Evolutionary conservation across 345 rosid species (phyloP).

Genomic region (Dimocarpus longan): DNA sequence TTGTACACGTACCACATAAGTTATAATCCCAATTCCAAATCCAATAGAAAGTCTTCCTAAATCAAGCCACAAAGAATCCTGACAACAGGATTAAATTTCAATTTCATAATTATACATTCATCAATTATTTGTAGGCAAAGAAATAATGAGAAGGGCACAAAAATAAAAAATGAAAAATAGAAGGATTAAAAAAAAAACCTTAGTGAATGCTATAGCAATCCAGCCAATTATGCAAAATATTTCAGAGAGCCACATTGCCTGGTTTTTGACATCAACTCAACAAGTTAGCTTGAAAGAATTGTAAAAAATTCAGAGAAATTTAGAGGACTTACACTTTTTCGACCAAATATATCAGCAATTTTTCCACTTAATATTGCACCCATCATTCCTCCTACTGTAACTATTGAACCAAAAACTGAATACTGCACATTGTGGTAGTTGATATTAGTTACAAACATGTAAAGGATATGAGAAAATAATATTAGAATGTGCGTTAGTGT

Average conservation of each 20-base stretch:
- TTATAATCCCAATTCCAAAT: slow-evolving; percentile 42
- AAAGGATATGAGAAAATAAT: not conserved
- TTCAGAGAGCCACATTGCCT: slow-evolving; percentile 55
- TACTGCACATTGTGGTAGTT: slow-evolving; percentile 32
- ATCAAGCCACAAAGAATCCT: slow-evolving; percentile 44
- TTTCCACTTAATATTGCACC: slow-evolving; percentile 52
- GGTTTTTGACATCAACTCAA: slow-evolving; percentile 11
- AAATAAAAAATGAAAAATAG: no score
- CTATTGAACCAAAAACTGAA: slow-evolving; percentile 54
- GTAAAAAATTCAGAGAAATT: not conserved
- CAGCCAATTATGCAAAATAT: slow-evolving; percentile 46
- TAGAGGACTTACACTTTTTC: slow-evolving; percentile 33
- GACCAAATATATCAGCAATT: slow-evolving; percentile 45
- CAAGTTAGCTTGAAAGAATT: not conserved
- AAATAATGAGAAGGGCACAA: not conserved
- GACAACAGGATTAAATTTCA: slow-evolving; percentile 17
- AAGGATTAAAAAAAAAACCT: slow-evolving; percentile 40
- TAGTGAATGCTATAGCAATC: slow-evolving; percentile 48
- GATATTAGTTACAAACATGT: not conserved
- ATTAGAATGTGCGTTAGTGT: not conserved
- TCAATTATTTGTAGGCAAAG: no score
- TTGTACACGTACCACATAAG: slow-evolving; percentile 43
- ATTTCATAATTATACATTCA: slow-evolving; percentile 25
- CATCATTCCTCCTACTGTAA: slow-evolving; percentile 57
- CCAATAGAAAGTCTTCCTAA: slow-evolving; percentile 48